A percentile compares a stretch with the other conserved stretches of the same genome.
phyloP scores from a whole-genome alignment of 2,329 filamentous ascomycete genomes.

The Rhynchosporium agropyri region DNA sequence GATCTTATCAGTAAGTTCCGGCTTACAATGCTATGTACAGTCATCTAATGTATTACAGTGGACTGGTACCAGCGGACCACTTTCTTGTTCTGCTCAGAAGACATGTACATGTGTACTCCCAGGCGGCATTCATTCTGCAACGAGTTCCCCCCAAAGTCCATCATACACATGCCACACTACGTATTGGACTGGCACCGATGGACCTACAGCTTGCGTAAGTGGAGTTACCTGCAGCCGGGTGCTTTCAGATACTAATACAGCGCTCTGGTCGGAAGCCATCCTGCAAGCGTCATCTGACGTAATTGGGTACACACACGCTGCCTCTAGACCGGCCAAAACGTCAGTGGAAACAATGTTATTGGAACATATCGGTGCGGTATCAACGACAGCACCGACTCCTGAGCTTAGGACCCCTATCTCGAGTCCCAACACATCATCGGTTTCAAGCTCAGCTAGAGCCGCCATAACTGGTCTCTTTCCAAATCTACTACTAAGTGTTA shows the following conservation, averaged over 20 bases:
- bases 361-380: neutral
- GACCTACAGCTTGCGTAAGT: neutral
- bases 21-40: neutral
- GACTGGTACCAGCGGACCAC: slow-evolving; percentile 5
- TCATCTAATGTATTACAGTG: neutral
- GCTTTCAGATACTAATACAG: neutral
- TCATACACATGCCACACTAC: slow-evolving; percentile 7
- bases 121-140: slow-evolving; percentile 6
- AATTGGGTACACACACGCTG: neutral
- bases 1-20: neutral
- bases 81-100: neutral
- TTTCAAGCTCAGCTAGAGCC: too few species aligned
- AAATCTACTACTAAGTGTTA: too few species aligned
- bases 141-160: neutral
- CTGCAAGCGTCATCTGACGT: neutral
- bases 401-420: neutral
- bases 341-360: neutral
- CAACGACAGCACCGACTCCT: neutral
- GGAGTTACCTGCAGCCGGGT: slow-evolving; percentile 11
- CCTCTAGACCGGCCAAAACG: neutral
- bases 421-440: neutral
- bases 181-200: slow-evolving; percentile 11
- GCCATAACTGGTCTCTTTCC: too few species aligned
- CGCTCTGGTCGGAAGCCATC: neutral
- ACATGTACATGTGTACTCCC: slow-evolving; percentile 19